Base-by-base conservation (phyloP, 2,329 filamentous ascomycete genomes). In the Paraconiothyrium sp. region DNA sequence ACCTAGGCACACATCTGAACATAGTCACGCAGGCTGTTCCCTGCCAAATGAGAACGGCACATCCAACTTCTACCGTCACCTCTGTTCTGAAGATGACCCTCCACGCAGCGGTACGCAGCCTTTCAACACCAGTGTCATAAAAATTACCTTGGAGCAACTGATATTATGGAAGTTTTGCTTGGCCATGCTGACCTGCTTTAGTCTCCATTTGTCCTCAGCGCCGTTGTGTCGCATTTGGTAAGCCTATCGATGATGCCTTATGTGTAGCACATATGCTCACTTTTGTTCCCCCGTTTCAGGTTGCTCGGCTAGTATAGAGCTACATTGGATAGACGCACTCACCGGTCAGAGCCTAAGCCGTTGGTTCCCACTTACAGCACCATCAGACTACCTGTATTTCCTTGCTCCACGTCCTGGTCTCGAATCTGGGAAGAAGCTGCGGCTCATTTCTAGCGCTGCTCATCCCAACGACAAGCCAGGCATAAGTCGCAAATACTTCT, bases 191-290 rank as follows among this genome's bases (percentile, higher is more conserved):
- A 46, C 27, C 6, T 22, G 14, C 2, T 24, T n/a, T 20, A 56
- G 84, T 90, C 10, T 85, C 88, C 0, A 85, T 91, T 37, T 90
- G 86, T 66, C 88, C 88, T n/a, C 85, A 88, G 60, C 83, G 86
- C 49, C 83, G 84, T 54, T 90, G 87, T 66, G 85, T 90, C 37
- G 88, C 88, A 9, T 91, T 90, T 78, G 89, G 54, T 56, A 27
- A 48, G 41, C 24, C 13, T 7, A 14, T 24, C 20, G 6, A 16
- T 9, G 8, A 13, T 32, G 35, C 10, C 9, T 14, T 24, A 8
- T 43, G 35, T 37, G 16, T n/a, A n/a, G 32, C 14, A 54, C 20
- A 11, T 20, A n/a, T 54, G 24, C 34, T 37, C 27, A 47, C 13
- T 16, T 6, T 32, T 34, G n/a, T 24, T 22, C 34, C 43, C 11